Base-by-base conservation (phyloP, 2,329 filamentous ascomycete genomes). In the Amphichorda felina region DNA sequence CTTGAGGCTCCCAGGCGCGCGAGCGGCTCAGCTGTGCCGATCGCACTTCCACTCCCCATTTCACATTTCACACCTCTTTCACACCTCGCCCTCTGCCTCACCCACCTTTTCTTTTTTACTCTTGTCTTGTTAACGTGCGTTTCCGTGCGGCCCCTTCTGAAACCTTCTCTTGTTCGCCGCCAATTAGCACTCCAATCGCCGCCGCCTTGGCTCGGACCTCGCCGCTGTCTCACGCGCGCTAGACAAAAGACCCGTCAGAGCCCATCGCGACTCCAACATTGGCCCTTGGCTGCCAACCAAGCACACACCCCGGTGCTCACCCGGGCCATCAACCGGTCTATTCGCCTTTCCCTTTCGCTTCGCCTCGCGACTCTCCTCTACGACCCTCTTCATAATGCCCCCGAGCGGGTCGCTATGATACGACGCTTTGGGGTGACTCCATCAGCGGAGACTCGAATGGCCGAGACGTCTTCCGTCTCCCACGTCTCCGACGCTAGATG, bases 381-480 rank as follows among this genome's bases (percentile, higher is more conserved):
- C n/a, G n/a, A n/a, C 45, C 35, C 38, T 42, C 44, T 46, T 45
- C 46, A 51, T 45, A 42, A 50, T 53, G 49, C 46, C 47, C 45
- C 41, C 42, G 44, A 48, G 50, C 50, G 50, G 50, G 50, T 55
- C 56, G 56, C 48, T 50, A 58, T 59, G 56, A 57, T 46, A 45
- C 48, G 42, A 47, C 43, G 39, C 39, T 41, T 44, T 41, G 42
- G 41, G 41, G 43, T 47, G 46, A 40, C 47, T 52, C 47, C 46
- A 48, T 54, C 50, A 30, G 17, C 37, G 37, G 37, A 18, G 37
- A 34, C 37, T 17, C 17, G 24, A 31, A 18, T 9, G n/a, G 18
- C 8, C 16, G 30, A 10, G 18, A 32, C 30, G 13, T 18, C 30
- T 24, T 13, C n/a, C 31, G 24, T 22, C 17, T 9, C 15, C 7